Conservation (phyloP, 768 basidiomycete genomes). For the Neoboletus magnificus region DNA sequence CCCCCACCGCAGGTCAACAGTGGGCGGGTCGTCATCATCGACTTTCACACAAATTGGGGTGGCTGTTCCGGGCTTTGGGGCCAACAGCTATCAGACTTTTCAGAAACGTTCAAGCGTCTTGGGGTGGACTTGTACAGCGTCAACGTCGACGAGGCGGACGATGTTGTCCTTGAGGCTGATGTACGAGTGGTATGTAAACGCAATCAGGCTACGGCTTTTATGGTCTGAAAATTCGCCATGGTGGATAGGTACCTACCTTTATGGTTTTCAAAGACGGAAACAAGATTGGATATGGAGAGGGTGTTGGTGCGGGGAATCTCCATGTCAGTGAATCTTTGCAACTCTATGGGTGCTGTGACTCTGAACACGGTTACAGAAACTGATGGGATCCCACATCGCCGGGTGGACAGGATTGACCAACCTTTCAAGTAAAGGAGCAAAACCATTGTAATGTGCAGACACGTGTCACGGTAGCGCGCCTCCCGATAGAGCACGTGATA, state of each 20-base stretch:
- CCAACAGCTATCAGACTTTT: constrained; percentile 15
- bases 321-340: constrained; percentile 20
- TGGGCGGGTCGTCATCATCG: constrained; percentile 23
- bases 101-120: constrained; percentile 24
- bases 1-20: constrained; percentile 20
- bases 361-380: constrained; percentile 14
- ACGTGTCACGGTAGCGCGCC: neutral
- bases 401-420: neutral
- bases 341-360: neutral
- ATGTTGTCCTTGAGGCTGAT: constrained; percentile 55
- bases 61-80: constrained; percentile 6
- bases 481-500: constrained; percentile 6
- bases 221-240: too few relatives aligned
- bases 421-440: neutral
- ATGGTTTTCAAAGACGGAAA: constrained; percentile 33
- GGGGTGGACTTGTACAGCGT: constrained; percentile 67
- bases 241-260: constrained; percentile 23
- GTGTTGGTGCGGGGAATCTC: constrained; percentile 26
- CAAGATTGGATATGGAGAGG: constrained; percentile 23
- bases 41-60: constrained; percentile 20
- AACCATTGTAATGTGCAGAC: neutral
- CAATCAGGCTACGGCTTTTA: neutral
- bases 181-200: constrained; percentile 52
- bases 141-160: constrained; percentile 58
- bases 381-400: constrained; percentile 19